phyloP scores from a whole-genome alignment of 495 filamentous ascomycete genomes.

The Cercophora newfieldiana region DNA sequence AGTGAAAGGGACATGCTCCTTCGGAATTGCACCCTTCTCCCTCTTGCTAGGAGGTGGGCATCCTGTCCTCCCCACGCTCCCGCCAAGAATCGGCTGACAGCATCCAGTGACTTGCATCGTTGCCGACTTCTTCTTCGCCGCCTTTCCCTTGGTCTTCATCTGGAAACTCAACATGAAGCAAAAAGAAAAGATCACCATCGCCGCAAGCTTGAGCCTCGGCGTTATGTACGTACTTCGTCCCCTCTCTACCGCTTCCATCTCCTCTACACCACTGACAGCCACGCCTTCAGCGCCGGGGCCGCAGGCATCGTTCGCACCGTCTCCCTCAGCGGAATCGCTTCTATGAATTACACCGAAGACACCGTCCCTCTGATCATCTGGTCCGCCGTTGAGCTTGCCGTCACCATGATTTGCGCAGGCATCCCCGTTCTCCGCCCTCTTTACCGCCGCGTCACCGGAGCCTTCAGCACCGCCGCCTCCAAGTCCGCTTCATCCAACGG shows the following conservation, averaged over 20 bases:
- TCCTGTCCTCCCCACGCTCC: neutral
- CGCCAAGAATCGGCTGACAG: neutral
- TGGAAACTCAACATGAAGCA: constrained; percentile 50
- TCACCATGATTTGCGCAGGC: constrained; percentile 19
- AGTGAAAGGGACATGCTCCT: constrained; percentile 14
- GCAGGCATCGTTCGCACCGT: constrained; percentile 20
- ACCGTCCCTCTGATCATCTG: constrained; percentile 19
- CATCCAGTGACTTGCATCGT: constrained; percentile 24
- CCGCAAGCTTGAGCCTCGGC: constrained; percentile 50
- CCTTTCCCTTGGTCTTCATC: constrained; percentile 49
- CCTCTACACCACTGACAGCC: neutral
- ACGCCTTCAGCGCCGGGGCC: constrained; percentile 6
- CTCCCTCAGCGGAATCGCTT: constrained; percentile 14
- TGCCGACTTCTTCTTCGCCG: constrained; percentile 49
- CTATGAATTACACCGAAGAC: constrained; percentile 9
- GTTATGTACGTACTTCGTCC: constrained; percentile 40
- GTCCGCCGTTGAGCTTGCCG: constrained; percentile 18
- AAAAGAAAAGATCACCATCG: constrained; percentile 49
- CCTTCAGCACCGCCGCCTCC: neutral
- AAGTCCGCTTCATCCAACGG: neutral
- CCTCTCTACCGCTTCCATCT: no score
- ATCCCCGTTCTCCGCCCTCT: constrained; percentile 21
- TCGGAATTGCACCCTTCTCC: constrained; percentile 22
- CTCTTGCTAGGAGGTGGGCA: constrained; percentile 22
- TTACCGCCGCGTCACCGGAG: constrained; percentile 3